Percentiles rank a stretch among this genome's conserved stretches.
Evolutionary conservation across 2,329 filamentous ascomycete species (phyloP).

Genomic region (Fusarium piperis): DNA sequence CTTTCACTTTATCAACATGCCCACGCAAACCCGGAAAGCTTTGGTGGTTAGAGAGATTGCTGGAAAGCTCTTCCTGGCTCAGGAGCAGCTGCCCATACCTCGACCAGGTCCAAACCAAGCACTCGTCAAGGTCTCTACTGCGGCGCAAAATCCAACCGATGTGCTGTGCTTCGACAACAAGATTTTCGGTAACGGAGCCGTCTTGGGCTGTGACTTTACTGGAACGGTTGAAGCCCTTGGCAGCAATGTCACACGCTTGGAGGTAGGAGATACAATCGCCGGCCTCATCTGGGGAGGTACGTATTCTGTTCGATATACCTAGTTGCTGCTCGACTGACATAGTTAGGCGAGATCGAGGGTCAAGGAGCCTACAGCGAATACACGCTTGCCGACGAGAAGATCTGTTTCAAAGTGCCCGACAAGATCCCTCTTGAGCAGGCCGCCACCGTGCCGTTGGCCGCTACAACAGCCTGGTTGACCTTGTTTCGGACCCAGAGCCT

Average conservation of each 20-base stretch:
- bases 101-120: slow-evolving; percentile 6
- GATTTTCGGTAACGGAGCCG: slow-evolving; percentile 48
- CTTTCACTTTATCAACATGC: background rate
- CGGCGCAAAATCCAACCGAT: slow-evolving; percentile 39
- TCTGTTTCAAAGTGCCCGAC: slow-evolving; percentile 50
- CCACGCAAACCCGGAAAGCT: background rate
- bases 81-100: background rate
- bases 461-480: slow-evolving; percentile 49
- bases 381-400: slow-evolving; percentile 50
- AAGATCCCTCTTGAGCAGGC: slow-evolving; percentile 42
- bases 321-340: background rate
- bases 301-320: slow-evolving; percentile 5
- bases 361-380: slow-evolving; percentile 52
- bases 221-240: slow-evolving; percentile 47
- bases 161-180: slow-evolving; percentile 48
- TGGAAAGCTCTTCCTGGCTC: background rate
- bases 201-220: slow-evolving; percentile 49
- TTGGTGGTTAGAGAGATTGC: background rate
- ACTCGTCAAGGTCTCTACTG: slow-evolving; percentile 26
- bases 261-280: slow-evolving; percentile 21
- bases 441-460: slow-evolving; percentile 50
- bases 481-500: slow-evolving; percentile 49
- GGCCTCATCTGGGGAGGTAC: slow-evolving; percentile 42
- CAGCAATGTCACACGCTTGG: slow-evolving; percentile 13
- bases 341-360: slow-evolving; percentile 31